Evolutionary conservation across 2,329 filamentous ascomycete species (phyloP).

Genomic region (Fusarium longipes): DNA sequence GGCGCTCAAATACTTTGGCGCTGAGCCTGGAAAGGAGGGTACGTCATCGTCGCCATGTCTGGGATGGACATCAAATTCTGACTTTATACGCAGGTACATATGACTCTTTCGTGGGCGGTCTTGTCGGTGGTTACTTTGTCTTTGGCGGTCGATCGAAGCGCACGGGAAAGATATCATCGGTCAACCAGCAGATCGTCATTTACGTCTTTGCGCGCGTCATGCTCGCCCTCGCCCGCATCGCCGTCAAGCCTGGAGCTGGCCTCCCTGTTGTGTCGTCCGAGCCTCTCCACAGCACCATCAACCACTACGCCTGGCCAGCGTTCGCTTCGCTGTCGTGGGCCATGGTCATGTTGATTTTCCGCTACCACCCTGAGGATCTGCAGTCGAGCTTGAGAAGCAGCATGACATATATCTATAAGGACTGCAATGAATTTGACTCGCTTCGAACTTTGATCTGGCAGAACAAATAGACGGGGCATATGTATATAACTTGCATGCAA

Average conservation of each 20-base stretch:
- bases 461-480: constrained; percentile 67
- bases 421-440: constrained; percentile 90
- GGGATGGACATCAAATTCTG: background rate
- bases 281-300: constrained; percentile 62
- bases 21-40: constrained; percentile 70
- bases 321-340: constrained; percentile 95
- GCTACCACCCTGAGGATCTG: constrained; percentile 89
- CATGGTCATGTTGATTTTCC: constrained; percentile 93
- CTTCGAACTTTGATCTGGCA: constrained; percentile 87
- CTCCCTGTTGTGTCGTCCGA: constrained; percentile 63
- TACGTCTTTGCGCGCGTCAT: constrained; percentile 96
- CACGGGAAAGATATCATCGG: constrained; percentile 75
- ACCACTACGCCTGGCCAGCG: constrained; percentile 85
- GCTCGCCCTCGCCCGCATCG: constrained; percentile 84
- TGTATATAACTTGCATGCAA: background rate
- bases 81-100: constrained; percentile 66
- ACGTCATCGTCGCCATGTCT: constrained; percentile 43
- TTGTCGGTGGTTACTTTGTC: constrained; percentile 91
- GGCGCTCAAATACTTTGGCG: constrained; percentile 72
- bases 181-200: constrained; percentile 97
- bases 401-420: constrained; percentile 96
- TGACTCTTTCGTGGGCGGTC: constrained; percentile 87
- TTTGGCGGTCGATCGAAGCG: constrained; percentile 78
- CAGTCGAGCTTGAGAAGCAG: constrained; percentile 92
- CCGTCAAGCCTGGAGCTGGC: constrained; percentile 72